A percentile compares a stretch with the other conserved stretches of the same genome.
These are phyloP conservation scores for Artomyces pyxidatus DNA, from an alignment of 768 basidiomycete genomes.

Conservation along the genomic window DNA sequence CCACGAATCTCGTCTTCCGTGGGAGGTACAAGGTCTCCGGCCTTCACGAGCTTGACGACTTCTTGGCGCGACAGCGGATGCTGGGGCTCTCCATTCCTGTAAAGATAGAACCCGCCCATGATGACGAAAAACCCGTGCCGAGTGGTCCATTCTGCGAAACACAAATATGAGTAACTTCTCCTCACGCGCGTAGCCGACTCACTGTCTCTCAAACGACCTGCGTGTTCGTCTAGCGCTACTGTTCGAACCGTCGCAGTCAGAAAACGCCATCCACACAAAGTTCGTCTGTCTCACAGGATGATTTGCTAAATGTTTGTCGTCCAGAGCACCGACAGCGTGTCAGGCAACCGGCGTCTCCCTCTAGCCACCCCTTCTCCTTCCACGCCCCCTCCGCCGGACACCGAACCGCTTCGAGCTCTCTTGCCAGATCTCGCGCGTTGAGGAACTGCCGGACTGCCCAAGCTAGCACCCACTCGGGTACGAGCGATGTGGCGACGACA, in stretches of 20 bases:
- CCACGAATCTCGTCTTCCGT: background rate
- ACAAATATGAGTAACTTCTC: too few relatives aligned
- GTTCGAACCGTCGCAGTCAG: too few relatives aligned
- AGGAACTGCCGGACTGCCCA: background rate
- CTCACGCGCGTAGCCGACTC: background rate
- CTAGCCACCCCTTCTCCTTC: too few relatives aligned
- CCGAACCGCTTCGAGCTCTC: background rate
- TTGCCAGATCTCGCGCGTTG: background rate
- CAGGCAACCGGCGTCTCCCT: too few relatives aligned
- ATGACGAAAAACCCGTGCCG: background rate
- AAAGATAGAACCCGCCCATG: background rate
- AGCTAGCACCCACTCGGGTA: background rate
- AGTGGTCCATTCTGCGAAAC: background rate
- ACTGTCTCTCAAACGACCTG: background rate
- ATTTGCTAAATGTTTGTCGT: too few relatives aligned
- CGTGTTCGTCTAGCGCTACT: background rate
- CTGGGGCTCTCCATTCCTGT: background rate
- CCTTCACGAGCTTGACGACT: background rate
- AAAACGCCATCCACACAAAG: too few relatives aligned
- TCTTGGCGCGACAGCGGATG: background rate
- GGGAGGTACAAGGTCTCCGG: background rate
- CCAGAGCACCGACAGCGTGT: too few relatives aligned
- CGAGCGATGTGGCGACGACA: background rate
- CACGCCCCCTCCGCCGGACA: background rate
- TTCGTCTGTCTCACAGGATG: too few relatives aligned